Conservation (phyloP, 805 yeast species). For the Peterozyma toletana region DNA sequence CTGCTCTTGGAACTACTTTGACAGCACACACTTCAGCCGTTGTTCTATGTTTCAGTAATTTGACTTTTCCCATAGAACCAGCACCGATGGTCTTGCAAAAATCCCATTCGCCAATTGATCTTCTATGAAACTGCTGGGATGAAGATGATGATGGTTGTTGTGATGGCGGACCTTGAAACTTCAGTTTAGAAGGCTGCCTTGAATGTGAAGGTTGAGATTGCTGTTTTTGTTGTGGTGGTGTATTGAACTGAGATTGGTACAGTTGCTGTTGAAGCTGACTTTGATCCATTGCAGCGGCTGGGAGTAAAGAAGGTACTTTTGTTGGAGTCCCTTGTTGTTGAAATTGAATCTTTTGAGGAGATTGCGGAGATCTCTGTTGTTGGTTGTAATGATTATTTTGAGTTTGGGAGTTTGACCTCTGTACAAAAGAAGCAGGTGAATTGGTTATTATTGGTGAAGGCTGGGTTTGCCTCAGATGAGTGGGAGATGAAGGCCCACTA, state of each 20-base stretch:
- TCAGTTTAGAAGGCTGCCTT: neutral
- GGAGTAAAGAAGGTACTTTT: constrained; percentile 10
- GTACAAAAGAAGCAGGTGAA: constrained; percentile 4
- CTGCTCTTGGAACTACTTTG: constrained; percentile 88
- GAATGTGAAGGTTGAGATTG: constrained; percentile 4
- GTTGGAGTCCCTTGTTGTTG: constrained; percentile 11
- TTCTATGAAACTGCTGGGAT: constrained; percentile 62
- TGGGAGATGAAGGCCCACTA: too few species aligned
- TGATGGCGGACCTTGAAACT: constrained; percentile 4
- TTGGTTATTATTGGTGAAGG: constrained; percentile 2
- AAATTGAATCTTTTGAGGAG: neutral
- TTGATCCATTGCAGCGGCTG: constrained; percentile 4
- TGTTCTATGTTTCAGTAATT: constrained; percentile 77
- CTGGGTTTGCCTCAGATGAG: neutral
- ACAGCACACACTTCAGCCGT: constrained; percentile 86
- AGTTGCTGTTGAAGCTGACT: constrained; percentile 8
- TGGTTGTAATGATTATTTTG: constrained; percentile 2
- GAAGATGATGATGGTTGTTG: constrained; percentile 7
- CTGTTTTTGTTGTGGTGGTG: constrained; percentile 6
- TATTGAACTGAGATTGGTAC: constrained; percentile 14
- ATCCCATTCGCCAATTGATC: constrained; percentile 95
- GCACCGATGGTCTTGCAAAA: constrained; percentile 94
- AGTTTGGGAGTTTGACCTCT: constrained; percentile 8
- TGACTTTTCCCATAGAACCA: constrained; percentile 99
- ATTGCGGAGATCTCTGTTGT: constrained; percentile 6